Percentiles rank a stretch among this genome's conserved stretches.
phyloP scores from a whole-genome alignment of 441 rosid species.

The Populus hybrid region DNA sequence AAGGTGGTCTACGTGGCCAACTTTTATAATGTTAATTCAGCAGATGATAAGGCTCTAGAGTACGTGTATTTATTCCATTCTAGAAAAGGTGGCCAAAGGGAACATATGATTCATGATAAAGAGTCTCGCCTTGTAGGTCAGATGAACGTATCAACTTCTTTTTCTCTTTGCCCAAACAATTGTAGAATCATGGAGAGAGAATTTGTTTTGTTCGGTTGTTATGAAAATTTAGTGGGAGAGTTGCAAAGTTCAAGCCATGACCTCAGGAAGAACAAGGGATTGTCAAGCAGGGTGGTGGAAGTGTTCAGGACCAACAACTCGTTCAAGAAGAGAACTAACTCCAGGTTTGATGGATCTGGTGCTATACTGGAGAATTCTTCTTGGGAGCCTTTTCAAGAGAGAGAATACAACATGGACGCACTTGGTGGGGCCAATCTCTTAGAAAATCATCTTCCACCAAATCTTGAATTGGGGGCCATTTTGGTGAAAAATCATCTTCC shows the following conservation, averaged over 20 bases:
- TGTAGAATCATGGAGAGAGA: constrained; percentile 58
- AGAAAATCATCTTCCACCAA: constrained; percentile 48
- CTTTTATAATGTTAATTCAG: constrained; percentile 35
- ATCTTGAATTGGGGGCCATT: constrained; percentile 67
- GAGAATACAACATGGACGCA: constrained; percentile 31
- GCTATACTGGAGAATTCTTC: constrained; percentile 40
- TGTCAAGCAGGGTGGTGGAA: constrained; percentile 52
- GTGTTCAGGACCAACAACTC: constrained; percentile 46
- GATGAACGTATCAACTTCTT: constrained; percentile 60
- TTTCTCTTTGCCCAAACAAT: constrained; percentile 38
- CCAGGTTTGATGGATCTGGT: constrained; percentile 48
- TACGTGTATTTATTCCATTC: constrained; percentile 52
- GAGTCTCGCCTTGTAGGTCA: constrained; percentile 57
- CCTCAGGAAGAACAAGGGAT: constrained; percentile 43
- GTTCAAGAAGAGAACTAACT: constrained; percentile 51
- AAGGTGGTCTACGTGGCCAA: constrained; percentile 53
- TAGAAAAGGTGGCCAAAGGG: constrained; percentile 37
- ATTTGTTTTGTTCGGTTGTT: constrained; percentile 56
- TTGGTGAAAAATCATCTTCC: constrained; percentile 52
- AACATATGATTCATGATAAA: constrained; percentile 27
- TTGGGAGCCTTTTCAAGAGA: constrained; percentile 41
- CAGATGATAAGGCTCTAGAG: constrained; percentile 30
- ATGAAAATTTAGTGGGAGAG: constrained; percentile 29
- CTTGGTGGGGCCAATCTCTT: constrained; percentile 25
- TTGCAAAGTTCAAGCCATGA: constrained; percentile 32